A percentile compares a stretch with the other conserved stretches of the same genome.
phyloP scores from a whole-genome alignment of 176 grass and related monocot genomes.

The Areca catechu region DNA sequence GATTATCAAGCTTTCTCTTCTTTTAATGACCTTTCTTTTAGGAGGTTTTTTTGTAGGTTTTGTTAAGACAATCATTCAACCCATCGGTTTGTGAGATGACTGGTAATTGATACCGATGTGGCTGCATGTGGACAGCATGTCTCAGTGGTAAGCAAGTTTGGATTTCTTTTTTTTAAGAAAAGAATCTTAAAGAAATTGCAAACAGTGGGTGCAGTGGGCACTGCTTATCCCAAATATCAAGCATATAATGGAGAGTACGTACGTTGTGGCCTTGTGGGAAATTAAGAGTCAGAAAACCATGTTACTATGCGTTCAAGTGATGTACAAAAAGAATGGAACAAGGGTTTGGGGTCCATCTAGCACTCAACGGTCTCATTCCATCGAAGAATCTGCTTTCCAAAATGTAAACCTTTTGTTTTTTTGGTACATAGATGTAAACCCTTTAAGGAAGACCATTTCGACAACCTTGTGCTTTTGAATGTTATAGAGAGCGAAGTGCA shows the following conservation, averaged over 20 bases:
- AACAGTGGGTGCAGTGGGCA: too few species aligned
- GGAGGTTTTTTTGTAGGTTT: not conserved
- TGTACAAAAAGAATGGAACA: not conserved
- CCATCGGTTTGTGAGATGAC: slow-evolving; percentile 3
- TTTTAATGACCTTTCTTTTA: slow-evolving; percentile 7
- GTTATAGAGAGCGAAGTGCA: not conserved
- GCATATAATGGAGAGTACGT: too few species aligned
- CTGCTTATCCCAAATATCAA: too few species aligned
- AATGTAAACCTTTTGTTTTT: too few species aligned
- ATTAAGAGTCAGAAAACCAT: not conserved
- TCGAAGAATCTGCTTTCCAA: not conserved
- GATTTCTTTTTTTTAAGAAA: too few species aligned
- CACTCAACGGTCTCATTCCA: slow-evolving; percentile 3
- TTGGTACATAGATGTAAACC: too few species aligned
- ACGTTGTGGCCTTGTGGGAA: too few species aligned
- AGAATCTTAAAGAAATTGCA: too few species aligned
- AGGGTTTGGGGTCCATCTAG: not conserved
- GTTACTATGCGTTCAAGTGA: not conserved
- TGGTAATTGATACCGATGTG: not conserved
- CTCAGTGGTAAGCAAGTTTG: not conserved
- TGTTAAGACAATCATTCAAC: slow-evolving; percentile 15
- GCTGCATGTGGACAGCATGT: slow-evolving; percentile 3
- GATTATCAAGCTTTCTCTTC: slow-evolving; percentile 19
- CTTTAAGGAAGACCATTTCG: not conserved
- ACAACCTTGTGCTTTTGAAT: not conserved